These are phyloP conservation scores for Nemania sp. DNA, from an alignment of 2,329 filamentous ascomycete genomes.

Conservation along the genomic window DNA sequence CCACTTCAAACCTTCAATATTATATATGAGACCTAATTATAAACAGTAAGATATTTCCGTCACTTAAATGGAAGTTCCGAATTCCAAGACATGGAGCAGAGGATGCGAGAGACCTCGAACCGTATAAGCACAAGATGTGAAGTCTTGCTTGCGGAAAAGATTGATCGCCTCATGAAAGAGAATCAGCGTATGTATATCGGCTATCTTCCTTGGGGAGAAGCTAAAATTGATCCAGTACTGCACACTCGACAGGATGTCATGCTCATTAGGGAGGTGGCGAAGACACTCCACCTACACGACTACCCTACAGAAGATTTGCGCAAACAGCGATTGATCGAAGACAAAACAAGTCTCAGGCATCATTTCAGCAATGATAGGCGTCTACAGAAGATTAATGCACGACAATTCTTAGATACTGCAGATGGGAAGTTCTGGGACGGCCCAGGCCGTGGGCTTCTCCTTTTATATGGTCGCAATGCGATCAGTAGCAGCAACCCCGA, in stretches of 20 bases:
- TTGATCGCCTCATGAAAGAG: slow-evolving; percentile 1
- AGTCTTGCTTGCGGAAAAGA: slow-evolving; percentile 10
- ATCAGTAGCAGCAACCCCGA: slow-evolving; percentile 1
- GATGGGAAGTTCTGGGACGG: slow-evolving; percentile 1
- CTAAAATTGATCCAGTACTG: not conserved
- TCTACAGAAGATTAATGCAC: slow-evolving; percentile 9
- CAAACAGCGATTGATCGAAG: not conserved
- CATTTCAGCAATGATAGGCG: slow-evolving; percentile 9
- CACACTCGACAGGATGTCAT: not conserved
- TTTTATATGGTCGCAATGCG: slow-evolving; percentile 11
- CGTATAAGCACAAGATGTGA: slow-evolving; percentile 13
- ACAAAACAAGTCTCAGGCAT: not conserved
- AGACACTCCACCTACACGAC: slow-evolving; percentile 1
- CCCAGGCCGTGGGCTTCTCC: not conserved
- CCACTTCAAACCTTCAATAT: too few relatives aligned
- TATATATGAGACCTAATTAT: not conserved
- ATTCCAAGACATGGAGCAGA: slow-evolving; percentile 1
- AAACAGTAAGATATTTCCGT: slow-evolving; percentile 4
- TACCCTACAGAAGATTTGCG: not conserved
- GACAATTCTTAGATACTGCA: slow-evolving; percentile 4
- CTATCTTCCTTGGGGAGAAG: not conserved
- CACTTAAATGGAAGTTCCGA: not conserved
- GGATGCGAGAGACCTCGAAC: slow-evolving; percentile 7
- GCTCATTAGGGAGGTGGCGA: slow-evolving; percentile 1
- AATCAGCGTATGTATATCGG: slow-evolving; percentile 2